Conservation (phyloP, 306 rosid species). For the Gastrolobium bilobum region DNA sequence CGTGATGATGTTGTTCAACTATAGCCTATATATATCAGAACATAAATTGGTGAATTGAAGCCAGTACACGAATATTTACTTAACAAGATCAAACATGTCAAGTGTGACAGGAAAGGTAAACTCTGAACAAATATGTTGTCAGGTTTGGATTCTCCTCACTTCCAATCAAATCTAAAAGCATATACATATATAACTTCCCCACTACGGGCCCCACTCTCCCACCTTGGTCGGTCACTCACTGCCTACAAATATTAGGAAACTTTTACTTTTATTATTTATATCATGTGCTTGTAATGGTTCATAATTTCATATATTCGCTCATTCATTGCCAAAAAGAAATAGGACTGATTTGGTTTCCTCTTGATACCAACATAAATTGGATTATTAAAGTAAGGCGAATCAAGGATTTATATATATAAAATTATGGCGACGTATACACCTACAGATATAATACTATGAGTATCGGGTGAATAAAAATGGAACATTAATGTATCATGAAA, state of each 20-base stretch:
- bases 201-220: constrained; percentile 47
- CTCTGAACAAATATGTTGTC: constrained; percentile 45
- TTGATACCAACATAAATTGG: background rate
- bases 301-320: constrained; percentile 49
- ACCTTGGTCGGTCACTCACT: background rate
- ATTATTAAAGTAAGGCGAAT: background rate
- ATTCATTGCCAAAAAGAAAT: constrained; percentile 27
- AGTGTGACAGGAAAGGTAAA: constrained; percentile 29
- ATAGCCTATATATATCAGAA: background rate
- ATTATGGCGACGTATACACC: no score
- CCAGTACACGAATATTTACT: constrained; percentile 11
- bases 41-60: constrained; percentile 22
- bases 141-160: constrained; percentile 46
- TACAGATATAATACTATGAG: no score
- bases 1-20: background rate
- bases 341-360: background rate
- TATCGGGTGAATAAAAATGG: background rate
- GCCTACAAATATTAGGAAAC: constrained; percentile 35
- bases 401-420: background rate
- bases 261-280: constrained; percentile 44
- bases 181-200: constrained; percentile 32
- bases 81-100: background rate
- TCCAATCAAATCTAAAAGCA: constrained; percentile 39
- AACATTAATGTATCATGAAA: background rate
- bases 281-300: constrained; percentile 35